phyloP scores from a whole-genome alignment of 768 basidiomycete genomes.

The Saitozyma podzolica region DNA sequence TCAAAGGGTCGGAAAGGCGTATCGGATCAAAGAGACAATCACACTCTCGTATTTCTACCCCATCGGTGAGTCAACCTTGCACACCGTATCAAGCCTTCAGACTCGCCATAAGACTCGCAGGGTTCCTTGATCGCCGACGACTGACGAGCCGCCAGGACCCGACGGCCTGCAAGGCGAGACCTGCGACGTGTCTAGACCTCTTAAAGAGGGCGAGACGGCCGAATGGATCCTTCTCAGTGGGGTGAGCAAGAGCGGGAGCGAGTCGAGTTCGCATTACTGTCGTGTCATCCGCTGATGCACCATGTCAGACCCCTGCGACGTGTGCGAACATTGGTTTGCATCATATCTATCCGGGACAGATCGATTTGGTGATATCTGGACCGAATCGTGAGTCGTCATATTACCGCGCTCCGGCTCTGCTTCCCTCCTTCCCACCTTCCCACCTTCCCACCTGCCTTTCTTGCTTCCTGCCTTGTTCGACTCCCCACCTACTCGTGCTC shows the following conservation, averaged over 20 bases:
- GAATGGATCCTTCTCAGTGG: conserved; percentile 93
- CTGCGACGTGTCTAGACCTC: conserved; percentile 62
- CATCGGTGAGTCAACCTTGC: conserved; percentile 20
- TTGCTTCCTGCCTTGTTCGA: too few species aligned
- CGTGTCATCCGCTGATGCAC: not conserved
- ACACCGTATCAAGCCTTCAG: not conserved
- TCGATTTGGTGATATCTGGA: conserved; percentile 70
- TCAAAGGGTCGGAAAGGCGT: conserved; percentile 50
- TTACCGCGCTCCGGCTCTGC: not conserved
- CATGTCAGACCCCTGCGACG: conserved; percentile 63
- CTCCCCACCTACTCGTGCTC: too few species aligned
- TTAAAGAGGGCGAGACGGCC: conserved; percentile 73
- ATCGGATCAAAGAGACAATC: conserved; percentile 50
- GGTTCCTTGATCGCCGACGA: too few species aligned
- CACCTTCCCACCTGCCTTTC: too few species aligned
- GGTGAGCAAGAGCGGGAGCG: conserved; percentile 37
- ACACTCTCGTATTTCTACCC: conserved; percentile 53
- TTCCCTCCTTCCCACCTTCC: too few species aligned
- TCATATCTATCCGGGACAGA: conserved; percentile 78
- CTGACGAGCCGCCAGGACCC: conserved; percentile 28
- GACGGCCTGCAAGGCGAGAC: conserved; percentile 62
- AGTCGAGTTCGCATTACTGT: not conserved
- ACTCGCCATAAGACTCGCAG: too few species aligned
- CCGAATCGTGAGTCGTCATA: conserved; percentile 40
- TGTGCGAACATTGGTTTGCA: conserved; percentile 88